These are phyloP conservation scores for Periconia digitata DNA, from an alignment of 2,329 filamentous ascomycete species.

Conservation along the genomic window DNA sequence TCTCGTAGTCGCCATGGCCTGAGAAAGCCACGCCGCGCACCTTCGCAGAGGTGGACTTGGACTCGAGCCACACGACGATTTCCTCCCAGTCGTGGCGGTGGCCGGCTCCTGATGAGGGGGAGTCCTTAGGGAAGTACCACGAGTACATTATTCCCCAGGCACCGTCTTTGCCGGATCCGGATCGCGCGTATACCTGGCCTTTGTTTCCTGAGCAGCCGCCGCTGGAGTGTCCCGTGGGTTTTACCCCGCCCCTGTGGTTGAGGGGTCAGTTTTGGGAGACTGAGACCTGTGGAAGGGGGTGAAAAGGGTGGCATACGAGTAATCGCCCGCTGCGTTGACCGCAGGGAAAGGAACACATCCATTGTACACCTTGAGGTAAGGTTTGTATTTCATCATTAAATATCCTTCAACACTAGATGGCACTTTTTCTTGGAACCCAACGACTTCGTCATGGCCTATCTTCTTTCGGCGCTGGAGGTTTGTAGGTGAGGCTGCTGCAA, in stretches of 20 bases:
- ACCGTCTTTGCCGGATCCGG: background rate
- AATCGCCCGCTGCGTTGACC: too few species aligned
- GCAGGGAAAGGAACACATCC: background rate
- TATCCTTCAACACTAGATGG: background rate
- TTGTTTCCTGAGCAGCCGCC: background rate
- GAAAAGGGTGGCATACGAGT: too few species aligned
- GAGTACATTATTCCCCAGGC: background rate
- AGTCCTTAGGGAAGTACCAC: background rate
- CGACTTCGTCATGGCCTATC: background rate
- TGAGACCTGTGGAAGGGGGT: too few species aligned
- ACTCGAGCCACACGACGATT: background rate
- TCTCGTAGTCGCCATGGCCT: background rate
- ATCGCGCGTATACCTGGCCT: background rate
- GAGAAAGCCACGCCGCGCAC: background rate
- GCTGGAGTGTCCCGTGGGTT: background rate
- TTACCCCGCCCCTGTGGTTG: background rate
- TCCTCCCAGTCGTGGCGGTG: background rate
- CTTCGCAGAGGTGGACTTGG: background rate
- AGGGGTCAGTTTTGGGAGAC: too few species aligned
- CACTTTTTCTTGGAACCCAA: background rate
- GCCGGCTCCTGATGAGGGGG: too few species aligned
- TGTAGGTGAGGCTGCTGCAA: too few species aligned
- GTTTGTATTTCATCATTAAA: background rate
- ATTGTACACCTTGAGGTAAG: background rate
- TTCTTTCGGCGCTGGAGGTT: too few species aligned